Evolutionary conservation across 306 rosid genomes (phyloP), one percentile per base, ranked within the genome.

Genomic region (Leucaena leucocephala): DNA sequence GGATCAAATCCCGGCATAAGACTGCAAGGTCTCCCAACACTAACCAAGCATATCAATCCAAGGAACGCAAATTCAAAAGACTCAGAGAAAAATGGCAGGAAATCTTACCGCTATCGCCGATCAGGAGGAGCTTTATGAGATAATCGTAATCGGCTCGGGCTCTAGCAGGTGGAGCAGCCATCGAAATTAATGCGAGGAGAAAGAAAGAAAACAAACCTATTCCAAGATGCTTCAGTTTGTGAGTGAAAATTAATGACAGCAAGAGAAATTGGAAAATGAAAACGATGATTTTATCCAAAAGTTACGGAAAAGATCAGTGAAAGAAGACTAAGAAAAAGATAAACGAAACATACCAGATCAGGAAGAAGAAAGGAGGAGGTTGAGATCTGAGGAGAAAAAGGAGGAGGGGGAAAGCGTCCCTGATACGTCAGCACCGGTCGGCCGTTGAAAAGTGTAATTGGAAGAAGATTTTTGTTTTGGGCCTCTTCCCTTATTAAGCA

Each of bases 121-220:
- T 94, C 77, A 94, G 89, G 54, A 94, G 97, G 82, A 94, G 98
- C 86, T 94, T 94, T 72, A 94, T 90, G 64, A 94, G 98, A 74
- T 89, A 94, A 86, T 94, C 98, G 77, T 94, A 91, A 89, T 94
- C 98, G 71, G 98, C 97, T 68, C 98, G 96, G 78, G 97, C 98
- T 89, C 98, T 85, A 6, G 91, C 96, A 48, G 98, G 98, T 70
- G 94, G 97, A 82, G 91, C 94, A 55, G 94, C 91, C 94, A 90
- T 90, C n/a, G 86, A 76, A 72, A 77, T 36, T 19, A 83, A 68
- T 69, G 42, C 50, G 45, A 27, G 1, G 73, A 44, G 55, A 68
- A 12, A 21, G 54, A 64, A 1, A 15, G 40, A 54, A 49, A 71
- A 61, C 48, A 76, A 76, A 57, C 84, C 84, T 81, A 74, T 42